Evolutionary conservation across 1,284 basidiomycete species (phyloP), one percentile per base, ranked within the genome.

Genomic region (Sanghuangporus weigelae): DNA sequence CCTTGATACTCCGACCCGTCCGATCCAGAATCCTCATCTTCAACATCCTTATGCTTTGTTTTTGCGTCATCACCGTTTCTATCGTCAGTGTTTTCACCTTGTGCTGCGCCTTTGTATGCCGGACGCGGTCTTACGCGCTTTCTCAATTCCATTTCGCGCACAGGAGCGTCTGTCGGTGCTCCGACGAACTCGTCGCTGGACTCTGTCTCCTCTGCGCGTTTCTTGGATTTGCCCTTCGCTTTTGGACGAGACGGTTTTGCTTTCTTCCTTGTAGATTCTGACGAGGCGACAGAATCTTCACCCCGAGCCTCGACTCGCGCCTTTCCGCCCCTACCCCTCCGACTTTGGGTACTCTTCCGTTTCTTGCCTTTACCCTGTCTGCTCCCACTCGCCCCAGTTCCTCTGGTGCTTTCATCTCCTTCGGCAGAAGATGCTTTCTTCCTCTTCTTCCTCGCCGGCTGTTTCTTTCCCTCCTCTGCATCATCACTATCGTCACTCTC

Each of bases 401-500:
- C 21, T 14, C 68, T 68, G 21, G 65, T 65, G 14, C 57, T 67
- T 23, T 68, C 21, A 57, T 66, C 59, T 16, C 36, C 63, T 40
- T 53, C 46, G 12, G 10, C 11, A 36, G 54, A 26, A 50, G 35
- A 19, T 4, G 55, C 35, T 40, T 56, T 49, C 39, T 59, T 40
- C 40, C 35, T 23, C 38, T 39, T 50, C 35, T 49, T 57, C 23
- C 35, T 68, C 61, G 62, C 51, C 14, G 64, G 65, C 69, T 71
- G 60, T 57, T 68, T 54, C 63, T 67, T 19, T 67, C 58, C 59
- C 66, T 64, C 63, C 71, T 73, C 58, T 63, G 67, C 66, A 71
- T 76, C 63, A 63, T 54, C 68, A 44, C 19, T 63, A 57, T 31
- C 62, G 54, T 19, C 64, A 71, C 65, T 26, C 61, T 51, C 48